phyloP scores from a whole-genome alignment of 1,284 basidiomycete species.

The Puccinia polysora region DNA sequence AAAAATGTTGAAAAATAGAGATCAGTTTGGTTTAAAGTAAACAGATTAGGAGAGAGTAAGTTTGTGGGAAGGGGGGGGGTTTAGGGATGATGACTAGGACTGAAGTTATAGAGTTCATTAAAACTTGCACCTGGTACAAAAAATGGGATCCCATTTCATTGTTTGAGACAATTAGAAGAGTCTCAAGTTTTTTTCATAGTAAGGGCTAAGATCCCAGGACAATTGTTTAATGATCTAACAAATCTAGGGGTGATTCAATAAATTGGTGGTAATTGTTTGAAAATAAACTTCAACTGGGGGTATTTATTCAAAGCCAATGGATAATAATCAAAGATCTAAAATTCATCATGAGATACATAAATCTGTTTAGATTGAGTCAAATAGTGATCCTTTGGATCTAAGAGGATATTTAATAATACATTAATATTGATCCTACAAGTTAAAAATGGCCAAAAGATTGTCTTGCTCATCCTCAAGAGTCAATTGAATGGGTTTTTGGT shows the following conservation, averaged over 20 bases:
- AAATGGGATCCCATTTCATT: conserved; percentile 88
- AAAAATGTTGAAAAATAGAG: background rate
- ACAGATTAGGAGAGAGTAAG: too few species aligned
- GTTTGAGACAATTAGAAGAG: conserved; percentile 65
- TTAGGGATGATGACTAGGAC: too few species aligned
- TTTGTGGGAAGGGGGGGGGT: too few species aligned
- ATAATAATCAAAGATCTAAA: conserved; percentile 88
- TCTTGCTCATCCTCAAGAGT: conserved; percentile 92
- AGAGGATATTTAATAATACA: too few species aligned
- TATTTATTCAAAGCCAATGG: too few species aligned
- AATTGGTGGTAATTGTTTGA: conserved; percentile 72
- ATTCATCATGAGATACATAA: conserved; percentile 86
- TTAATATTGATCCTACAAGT: too few species aligned
- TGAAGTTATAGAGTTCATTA: conserved; percentile 46
- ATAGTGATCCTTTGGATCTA: conserved; percentile 76
- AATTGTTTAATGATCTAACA: conserved; percentile 86
- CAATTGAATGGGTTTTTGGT: conserved; percentile 97
- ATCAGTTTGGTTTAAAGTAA: too few species aligned
- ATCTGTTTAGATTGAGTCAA: conserved; percentile 63
- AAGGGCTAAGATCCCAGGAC: conserved; percentile 86
- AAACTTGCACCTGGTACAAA: conserved; percentile 87
- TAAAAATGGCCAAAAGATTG: too few species aligned
- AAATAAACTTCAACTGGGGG: conserved; percentile 82
- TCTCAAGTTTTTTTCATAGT: conserved; percentile 80
- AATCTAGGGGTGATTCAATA: conserved; percentile 60